Evolutionary conservation across 1,284 basidiomycete species (phyloP), one percentile per base, ranked within the genome.

Genomic region (Malassezia japonica): DNA sequence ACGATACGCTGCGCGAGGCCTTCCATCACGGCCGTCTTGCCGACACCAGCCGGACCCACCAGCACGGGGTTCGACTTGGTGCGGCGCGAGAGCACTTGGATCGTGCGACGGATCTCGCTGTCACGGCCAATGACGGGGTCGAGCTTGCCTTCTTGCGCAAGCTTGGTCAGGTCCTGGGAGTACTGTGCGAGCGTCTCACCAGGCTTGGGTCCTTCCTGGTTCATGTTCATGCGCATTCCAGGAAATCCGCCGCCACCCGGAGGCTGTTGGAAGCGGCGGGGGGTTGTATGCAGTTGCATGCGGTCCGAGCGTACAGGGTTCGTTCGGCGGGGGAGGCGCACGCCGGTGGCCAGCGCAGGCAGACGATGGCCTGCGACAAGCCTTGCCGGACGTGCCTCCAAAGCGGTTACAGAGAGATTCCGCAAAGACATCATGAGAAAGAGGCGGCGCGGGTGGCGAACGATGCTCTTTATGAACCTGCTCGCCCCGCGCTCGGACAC

Each of bases 1-100:
- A 92, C 82, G 53, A 95, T 90, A 13, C 89, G 78, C 63, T 82
- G 85, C 0, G 89, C 90, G 12, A 95, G 77, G 0, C 87, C 90
- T 75, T 95, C 91, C 29, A 92, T 75, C 51, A 95, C 89, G 0
- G 90, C 87, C 0, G 90, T 62, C 51, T 67, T 67, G 12, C 67
- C 64, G 1, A 63, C 60, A 34, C 74, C 74, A 3, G 73, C 72
- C 3, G 63, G 64, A 21, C 78, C 78, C 8, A 78, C 70, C 15
- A 79, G 64, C 3, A 91, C 86, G 3, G 88, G 89, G 67, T 91
- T 91, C 12, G 83, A 85, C 50, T 74, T 70, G 3, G 65, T 72
- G 12, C 74, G 48, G 15, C 74, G 41, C 16, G 56, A 60, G 2
- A 72, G 61, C 12, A 74, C 91, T 74, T 94, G 88, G 52, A 92